Evolutionary conservation across 2,329 filamentous ascomycete genomes (phyloP).

Genomic region (Tolypocladium cylindrosporum): DNA sequence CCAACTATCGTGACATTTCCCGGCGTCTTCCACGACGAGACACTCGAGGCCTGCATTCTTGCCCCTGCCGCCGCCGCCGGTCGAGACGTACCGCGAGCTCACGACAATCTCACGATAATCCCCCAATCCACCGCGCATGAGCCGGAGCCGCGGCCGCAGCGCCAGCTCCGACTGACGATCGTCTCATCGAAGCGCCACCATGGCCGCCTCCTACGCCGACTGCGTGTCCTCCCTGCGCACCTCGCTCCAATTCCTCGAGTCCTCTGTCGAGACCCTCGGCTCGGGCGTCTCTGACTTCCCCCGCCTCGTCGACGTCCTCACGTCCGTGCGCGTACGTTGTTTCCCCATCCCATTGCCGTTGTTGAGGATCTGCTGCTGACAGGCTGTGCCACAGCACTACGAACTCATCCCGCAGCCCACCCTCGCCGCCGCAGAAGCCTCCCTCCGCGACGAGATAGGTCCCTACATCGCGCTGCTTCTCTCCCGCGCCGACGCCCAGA

Average conservation of each 20-base stretch:
- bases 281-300: conserved; percentile 49
- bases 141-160: background rate
- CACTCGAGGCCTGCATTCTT: background rate
- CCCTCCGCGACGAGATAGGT: conserved; percentile 80
- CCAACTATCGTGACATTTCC: conserved; percentile 2
- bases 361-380: background rate
- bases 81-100: background rate
- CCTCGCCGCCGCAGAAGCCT: conserved; percentile 70
- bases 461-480: conserved; percentile 75
- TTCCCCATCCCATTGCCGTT: too few species aligned
- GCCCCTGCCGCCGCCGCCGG: background rate
- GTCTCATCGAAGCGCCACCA: conserved; percentile 13
- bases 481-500: conserved; percentile 69
- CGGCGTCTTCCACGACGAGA: background rate
- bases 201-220: conserved; percentile 36
- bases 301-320: conserved; percentile 43
- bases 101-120: background rate
- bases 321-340: conserved; percentile 42
- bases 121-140: background rate
- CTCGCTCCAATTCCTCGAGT: conserved; percentile 51
- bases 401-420: conserved; percentile 83
- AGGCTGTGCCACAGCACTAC: conserved; percentile 55
- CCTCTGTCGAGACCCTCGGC: conserved; percentile 47
- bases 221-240: conserved; percentile 50
- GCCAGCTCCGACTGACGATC: conserved; percentile 5